Base-by-base conservation (phyloP, 371 early-diverging fungal species). In the Mycotypha africana region DNA sequence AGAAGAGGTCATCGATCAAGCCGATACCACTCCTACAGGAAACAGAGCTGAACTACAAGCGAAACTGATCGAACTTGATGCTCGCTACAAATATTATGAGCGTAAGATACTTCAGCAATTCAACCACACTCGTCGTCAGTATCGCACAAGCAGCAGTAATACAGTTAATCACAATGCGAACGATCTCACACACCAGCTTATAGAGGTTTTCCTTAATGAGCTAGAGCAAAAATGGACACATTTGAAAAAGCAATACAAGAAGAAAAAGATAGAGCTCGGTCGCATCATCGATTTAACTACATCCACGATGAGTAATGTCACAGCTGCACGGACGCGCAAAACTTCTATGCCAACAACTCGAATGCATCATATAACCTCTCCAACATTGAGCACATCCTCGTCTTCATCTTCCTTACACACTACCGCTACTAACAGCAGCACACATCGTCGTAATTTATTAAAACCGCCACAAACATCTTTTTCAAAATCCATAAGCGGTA, bases 41-140 rank as follows among this genome's bases (percentile, higher is more conserved):
- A 23, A 42, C 15, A 62, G 67, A 11, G 58, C 74, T 16, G 81
- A 78, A 30, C 48, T 82, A 8, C 70, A 79, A 20, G 65, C 75
- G 0, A 58, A 70, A 37, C 51, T 55, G 28, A 76, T 77, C 44
- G 80, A 80, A 39, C 56, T 79, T 2, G 75, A 74, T 14, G 70
- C 75, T 0, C 60, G 76, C n/a, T 79, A 73, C 66, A 73, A 71
- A 23, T 67, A 76, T 33, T 73, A 70, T 43, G 74, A 74, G 32
- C 69, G 62, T 2, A 60, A 62, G 8, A 67, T 79, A 28, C 42
- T 60, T 21, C 56, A 67, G 37, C 58, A 67, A 31, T 34, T 81
- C 20, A 60, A 70, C 1, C 46, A 48, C 5, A 8, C 28, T 28
- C 28, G 11, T 8, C 5, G 28, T 28, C 11, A 8, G 11, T 5